Evolutionary conservation across 768 basidiomycete genomes (phyloP).

Genomic region (Mycena alexandri): DNA sequence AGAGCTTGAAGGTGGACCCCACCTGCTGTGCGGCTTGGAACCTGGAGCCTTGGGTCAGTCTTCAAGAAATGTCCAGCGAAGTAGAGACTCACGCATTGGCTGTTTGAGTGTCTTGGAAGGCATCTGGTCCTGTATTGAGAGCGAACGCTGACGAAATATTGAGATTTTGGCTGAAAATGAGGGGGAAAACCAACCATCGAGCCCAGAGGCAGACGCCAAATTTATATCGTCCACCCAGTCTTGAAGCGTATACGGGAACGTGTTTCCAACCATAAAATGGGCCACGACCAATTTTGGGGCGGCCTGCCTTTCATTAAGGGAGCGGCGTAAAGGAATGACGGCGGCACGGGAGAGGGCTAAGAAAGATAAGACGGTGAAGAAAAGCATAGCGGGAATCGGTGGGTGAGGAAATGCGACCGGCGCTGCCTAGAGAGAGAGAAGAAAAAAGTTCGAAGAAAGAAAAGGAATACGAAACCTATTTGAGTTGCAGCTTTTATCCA

Average conservation of each 20-base stretch:
- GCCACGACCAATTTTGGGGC: constrained; percentile 56
- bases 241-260: constrained; percentile 65
- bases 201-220: constrained; percentile 25
- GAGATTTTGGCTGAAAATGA: no score
- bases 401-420: constrained; percentile 14
- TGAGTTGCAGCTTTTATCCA: background rate
- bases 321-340: constrained; percentile 35
- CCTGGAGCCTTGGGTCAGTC: constrained; percentile 44
- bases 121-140: constrained; percentile 75
- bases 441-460: constrained; percentile 4
- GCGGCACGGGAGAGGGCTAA: constrained; percentile 34
- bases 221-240: constrained; percentile 59
- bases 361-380: constrained; percentile 29
- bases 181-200: constrained; percentile 8
- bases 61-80: constrained; percentile 11
- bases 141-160: constrained; percentile 55
- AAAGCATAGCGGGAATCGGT: constrained; percentile 29
- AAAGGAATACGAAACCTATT: no score
- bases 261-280: constrained; percentile 61
- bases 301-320: constrained; percentile 31
- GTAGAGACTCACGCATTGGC: constrained; percentile 66
- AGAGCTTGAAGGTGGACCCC: constrained; percentile 74
- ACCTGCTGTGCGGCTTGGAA: constrained; percentile 68
- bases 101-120: constrained; percentile 73
- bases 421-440: constrained; percentile 27